These are phyloP conservation scores for Petunia secreta DNA, from an alignment of 257 asterid genomes.

Conservation along the genomic window DNA sequence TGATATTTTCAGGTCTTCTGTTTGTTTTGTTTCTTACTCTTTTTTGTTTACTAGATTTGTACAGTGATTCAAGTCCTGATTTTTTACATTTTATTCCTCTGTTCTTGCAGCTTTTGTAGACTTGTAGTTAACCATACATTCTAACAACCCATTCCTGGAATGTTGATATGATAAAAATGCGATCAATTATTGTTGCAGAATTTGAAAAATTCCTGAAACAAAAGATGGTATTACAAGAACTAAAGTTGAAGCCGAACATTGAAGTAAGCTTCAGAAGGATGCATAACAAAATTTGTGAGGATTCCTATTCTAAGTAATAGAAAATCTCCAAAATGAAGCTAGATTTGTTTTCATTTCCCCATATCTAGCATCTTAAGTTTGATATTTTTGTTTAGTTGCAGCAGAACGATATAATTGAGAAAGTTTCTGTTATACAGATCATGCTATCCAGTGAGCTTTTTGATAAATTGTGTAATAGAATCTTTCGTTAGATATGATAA, in stretches of 20 bases:
- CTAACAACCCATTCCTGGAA: neutral
- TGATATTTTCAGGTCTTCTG: neutral
- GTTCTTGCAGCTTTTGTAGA: no score
- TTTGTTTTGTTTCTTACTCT: neutral
- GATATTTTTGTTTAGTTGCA: conserved; percentile 33
- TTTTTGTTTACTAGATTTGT: no score
- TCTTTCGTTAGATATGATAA: neutral
- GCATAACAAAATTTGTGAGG: conserved; percentile 72
- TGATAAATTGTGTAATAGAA: neutral
- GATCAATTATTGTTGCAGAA: conserved; percentile 41
- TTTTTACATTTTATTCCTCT: no score
- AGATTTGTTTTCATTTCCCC: neutral
- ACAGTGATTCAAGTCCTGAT: no score
- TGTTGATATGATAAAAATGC: conserved; percentile 12
- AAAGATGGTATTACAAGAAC: conserved; percentile 67
- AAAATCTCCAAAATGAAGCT: neutral
- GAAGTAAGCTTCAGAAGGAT: conserved; percentile 72
- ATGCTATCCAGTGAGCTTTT: conserved; percentile 54
- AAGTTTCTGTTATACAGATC: conserved; percentile 49
- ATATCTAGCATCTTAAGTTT: neutral
- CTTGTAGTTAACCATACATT: no score
- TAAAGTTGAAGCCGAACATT: conserved; percentile 62
- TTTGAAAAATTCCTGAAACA: conserved; percentile 61
- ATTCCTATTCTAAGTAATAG: neutral
- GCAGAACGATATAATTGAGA: conserved; percentile 54